Conservation (phyloP, 2,329 filamentous ascomycete species). For the Apiospora aurea region DNA sequence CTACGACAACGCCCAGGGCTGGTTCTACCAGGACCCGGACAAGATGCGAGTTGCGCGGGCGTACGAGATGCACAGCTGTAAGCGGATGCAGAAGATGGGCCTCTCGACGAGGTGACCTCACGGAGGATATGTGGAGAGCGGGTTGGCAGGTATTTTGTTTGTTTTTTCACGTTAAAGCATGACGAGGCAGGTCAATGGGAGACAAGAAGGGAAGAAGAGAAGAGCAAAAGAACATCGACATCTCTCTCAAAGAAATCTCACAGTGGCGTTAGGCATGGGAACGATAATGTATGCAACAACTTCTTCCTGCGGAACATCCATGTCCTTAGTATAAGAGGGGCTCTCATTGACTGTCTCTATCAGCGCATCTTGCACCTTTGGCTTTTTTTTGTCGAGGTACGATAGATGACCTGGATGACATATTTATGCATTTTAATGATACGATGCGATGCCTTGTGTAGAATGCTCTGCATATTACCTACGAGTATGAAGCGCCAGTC, state of each 20-base stretch:
- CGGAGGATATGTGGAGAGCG: neutral
- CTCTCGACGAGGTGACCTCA: conserved; percentile 28
- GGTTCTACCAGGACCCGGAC: conserved; percentile 82
- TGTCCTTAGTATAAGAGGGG: neutral
- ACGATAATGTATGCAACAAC: conserved; percentile 3
- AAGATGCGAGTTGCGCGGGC: conserved; percentile 75
- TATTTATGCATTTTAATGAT: conserved; percentile 15
- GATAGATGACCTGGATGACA: neutral
- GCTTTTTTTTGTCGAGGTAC: neutral
- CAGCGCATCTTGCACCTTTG: neutral
- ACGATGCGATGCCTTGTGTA: conserved; percentile 9
- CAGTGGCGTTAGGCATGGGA: neutral
- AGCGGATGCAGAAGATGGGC: conserved; percentile 55
- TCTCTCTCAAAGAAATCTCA: neutral
- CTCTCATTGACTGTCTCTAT: neutral
- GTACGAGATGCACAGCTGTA: conserved; percentile 60
- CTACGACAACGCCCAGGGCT: conserved; percentile 81
- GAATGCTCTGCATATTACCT: conserved; percentile 1
- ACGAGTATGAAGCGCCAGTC: neutral
- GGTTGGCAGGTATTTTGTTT: neutral
- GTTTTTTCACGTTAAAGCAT: neutral
- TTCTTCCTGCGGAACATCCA: neutral
- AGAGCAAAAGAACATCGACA: neutral
- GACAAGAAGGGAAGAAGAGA: neutral
- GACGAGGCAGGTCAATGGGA: neutral